Base-by-base conservation (phyloP, 129 eudicot species). In the Helichrysum umbraculigerum region DNA sequence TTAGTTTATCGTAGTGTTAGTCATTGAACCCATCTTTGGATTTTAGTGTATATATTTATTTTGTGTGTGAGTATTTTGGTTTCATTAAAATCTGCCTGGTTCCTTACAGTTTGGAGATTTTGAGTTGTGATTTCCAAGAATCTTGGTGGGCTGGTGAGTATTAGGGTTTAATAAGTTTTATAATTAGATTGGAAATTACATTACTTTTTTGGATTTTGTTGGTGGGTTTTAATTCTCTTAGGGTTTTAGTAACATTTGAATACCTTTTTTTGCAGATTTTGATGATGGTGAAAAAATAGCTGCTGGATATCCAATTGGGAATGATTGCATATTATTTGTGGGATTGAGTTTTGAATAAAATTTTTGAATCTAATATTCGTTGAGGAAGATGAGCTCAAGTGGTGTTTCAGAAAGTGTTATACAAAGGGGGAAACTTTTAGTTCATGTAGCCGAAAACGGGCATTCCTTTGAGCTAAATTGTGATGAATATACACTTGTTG, bases 391-490 rank as follows among this genome's bases (percentile, higher is more conserved):
- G 99, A 91, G 90, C 79, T 81, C 92, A 7, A 78, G 71, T 84
- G 81, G 81, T 63, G 78, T 39, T 47, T 83, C 86, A 7, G 91
- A 69, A 62, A 90, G 82, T 30, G 87, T 84, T 12, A 72, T 84
- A 73, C 91, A 76, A 62, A 86, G 81, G 79, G 96, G 97, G 37
- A 94, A 91, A 72, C 88, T 94, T 41, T 42, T 87, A 75, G 95
- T 94, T 80, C 97, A 86, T 65, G 74, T 89, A 16, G 99, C 97
- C n/a, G 97, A 94, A 78, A 94, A 94, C 83, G 99, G 99, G 34
- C 97, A 85, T 76, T 87, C 99, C 9, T 84, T 78, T 71, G 86
- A 89, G 79, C 83, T 94, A 0, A 87, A 89, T 63, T 94, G 96
- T 72, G 96, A 94, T 77, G 97, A 89, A 52, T 86, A 79, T 50